These are phyloP conservation scores for Simmondsia chinensis DNA, from an alignment of 148 eudicot species.

Conservation along the genomic window DNA sequence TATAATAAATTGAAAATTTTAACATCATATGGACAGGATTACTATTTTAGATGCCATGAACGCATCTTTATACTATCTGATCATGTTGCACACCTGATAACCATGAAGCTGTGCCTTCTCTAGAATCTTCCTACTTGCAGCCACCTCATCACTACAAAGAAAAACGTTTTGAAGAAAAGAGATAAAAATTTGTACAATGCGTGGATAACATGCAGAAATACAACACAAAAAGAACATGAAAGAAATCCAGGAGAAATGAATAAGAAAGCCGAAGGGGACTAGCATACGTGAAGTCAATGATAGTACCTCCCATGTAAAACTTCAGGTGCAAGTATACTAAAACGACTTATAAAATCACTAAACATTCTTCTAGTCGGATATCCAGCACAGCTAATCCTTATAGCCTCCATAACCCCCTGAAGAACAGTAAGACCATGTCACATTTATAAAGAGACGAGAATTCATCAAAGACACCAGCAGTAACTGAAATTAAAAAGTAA, in stretches of 20 bases:
- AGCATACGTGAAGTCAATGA: background rate
- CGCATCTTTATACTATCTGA: too few species aligned
- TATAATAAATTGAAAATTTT: too few species aligned
- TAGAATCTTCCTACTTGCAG: constrained; percentile 57
- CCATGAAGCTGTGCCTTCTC: constrained; percentile 66
- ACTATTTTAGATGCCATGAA: too few species aligned
- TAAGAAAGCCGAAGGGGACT: too few species aligned
- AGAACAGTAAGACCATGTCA: constrained; percentile 3
- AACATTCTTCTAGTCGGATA: constrained; percentile 83
- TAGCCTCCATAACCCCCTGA: constrained; percentile 99
- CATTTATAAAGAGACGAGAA: background rate
- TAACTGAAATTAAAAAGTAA: constrained; percentile 7
- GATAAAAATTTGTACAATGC: constrained; percentile 6
- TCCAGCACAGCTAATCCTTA: constrained; percentile 97
- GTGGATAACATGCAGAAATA: background rate
- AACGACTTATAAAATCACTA: constrained; percentile 65
- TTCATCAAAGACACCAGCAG: background rate
- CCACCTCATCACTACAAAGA: constrained; percentile 48
- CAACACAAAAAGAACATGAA: background rate
- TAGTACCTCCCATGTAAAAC: constrained; percentile 58
- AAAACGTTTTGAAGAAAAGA: constrained; percentile 3
- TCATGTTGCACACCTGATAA: constrained; percentile 54
- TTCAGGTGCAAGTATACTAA: constrained; percentile 69
- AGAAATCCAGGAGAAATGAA: background rate
- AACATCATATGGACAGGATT: too few species aligned